phyloP scores from a whole-genome alignment of 2,329 filamentous ascomycete species.

The Exserohilum turcica region DNA sequence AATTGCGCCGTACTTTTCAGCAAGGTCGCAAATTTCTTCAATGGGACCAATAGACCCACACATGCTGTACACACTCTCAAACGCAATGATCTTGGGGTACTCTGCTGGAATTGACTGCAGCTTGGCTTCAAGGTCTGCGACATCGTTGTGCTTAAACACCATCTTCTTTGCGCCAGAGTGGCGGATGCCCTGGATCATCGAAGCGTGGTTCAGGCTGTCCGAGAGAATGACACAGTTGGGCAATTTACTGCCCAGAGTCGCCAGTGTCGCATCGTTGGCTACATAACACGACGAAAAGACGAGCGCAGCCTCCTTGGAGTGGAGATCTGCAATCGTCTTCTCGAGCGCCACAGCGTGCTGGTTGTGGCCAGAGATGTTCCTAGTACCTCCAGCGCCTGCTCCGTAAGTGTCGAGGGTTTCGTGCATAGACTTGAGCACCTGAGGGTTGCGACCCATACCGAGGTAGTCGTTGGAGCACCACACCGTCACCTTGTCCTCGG shows the following conservation, averaged over 20 bases:
- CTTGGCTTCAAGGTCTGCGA: slow-evolving; percentile 91
- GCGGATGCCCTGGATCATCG: slow-evolving; percentile 98
- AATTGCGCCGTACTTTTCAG: slow-evolving; percentile 95
- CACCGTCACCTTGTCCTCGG: slow-evolving; percentile 87
- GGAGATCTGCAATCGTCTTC: slow-evolving; percentile 79
- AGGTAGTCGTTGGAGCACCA: slow-evolving; percentile 99
- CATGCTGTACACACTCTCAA: slow-evolving; percentile 99
- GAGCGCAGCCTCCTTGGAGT: slow-evolving; percentile 87
- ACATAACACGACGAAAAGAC: slow-evolving; percentile 99
- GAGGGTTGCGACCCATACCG: slow-evolving; percentile 90
- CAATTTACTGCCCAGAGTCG: slow-evolving; percentile 94
- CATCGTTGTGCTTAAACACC: slow-evolving; percentile 98
- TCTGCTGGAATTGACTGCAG: slow-evolving; percentile 83
- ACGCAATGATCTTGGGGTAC: slow-evolving; percentile 96
- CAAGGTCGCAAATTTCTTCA: slow-evolving; percentile 91
- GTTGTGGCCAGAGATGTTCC: slow-evolving; percentile 98
- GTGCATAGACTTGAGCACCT: slow-evolving; percentile 91
- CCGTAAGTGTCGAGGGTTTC: slow-evolving; percentile 93
- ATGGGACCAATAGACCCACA: slow-evolving; percentile 97
- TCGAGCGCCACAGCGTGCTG: slow-evolving; percentile 88
- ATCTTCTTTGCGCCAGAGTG: slow-evolving; percentile 97
- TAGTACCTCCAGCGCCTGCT: slow-evolving; percentile 90
- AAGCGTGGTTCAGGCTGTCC: slow-evolving; percentile 95
- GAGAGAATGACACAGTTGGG: slow-evolving; percentile 97
- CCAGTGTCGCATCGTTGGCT: slow-evolving; percentile 94